phyloP scores from a whole-genome alignment of 148 eudicot genomes.

The Rhododendron molle region DNA sequence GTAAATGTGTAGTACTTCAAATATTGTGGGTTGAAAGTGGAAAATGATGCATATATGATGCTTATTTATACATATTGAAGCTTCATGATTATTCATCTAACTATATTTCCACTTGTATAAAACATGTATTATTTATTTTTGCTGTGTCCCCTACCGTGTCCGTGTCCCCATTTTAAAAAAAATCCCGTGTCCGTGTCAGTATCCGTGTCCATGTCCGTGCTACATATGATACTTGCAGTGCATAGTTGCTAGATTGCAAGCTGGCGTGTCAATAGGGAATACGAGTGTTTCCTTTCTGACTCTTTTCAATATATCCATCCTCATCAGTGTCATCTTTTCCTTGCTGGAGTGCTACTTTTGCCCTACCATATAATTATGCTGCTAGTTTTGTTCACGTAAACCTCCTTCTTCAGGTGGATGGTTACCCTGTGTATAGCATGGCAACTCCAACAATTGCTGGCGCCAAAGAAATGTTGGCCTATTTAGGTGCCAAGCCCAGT shows the following conservation, averaged over 20 bases:
- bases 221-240: too few relatives aligned
- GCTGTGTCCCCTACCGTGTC: too few relatives aligned
- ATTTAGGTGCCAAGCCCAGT: slow-evolving; percentile 57
- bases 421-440: slow-evolving; percentile 93
- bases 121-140: too few relatives aligned
- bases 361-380: neutral
- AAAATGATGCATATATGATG: too few relatives aligned
- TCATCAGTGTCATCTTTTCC: slow-evolving; percentile 11
- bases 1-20: too few relatives aligned
- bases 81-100: too few relatives aligned
- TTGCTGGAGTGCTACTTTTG: neutral
- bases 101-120: too few relatives aligned
- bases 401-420: slow-evolving; percentile 58
- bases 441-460: slow-evolving; percentile 89
- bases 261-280: neutral
- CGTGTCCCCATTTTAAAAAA: too few relatives aligned
- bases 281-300: neutral
- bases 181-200: too few relatives aligned
- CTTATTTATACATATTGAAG: too few relatives aligned
- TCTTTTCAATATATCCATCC: neutral
- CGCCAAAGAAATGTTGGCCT: slow-evolving; percentile 84
- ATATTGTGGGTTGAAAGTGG: too few relatives aligned
- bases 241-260: neutral
- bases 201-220: too few relatives aligned
- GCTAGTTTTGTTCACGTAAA: neutral